Percentiles rank a stretch among this genome's conserved stretches.
Conservation (phyloP, 805 yeast species). For the Barnettozyma populi region DNA sequence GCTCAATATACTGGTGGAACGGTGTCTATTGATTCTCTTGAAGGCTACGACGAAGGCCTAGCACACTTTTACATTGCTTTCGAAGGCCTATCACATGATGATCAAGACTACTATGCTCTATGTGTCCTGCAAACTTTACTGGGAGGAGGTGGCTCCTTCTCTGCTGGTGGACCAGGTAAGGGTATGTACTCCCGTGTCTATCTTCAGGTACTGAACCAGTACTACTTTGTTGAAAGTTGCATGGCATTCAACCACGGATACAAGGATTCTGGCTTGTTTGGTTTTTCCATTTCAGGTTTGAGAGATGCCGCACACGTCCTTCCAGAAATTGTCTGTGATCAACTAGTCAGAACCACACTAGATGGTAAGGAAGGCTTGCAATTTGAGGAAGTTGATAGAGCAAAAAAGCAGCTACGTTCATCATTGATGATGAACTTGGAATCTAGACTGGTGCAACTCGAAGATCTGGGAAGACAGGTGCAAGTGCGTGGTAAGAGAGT, state of each 20-base stretch:
- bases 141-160: constrained; percentile 97
- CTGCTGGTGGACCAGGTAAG: constrained; percentile 99
- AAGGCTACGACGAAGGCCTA: constrained; percentile 71
- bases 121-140: constrained; percentile 85
- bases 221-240: constrained; percentile 87
- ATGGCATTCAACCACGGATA: constrained; percentile 85
- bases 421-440: constrained; percentile 90
- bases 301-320: constrained; percentile 83
- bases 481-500: constrained; percentile 76
- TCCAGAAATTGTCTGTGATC: constrained; percentile 72
- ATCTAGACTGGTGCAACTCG: constrained; percentile 87
- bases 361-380: constrained; percentile 57
- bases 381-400: constrained; percentile 72
- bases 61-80: constrained; percentile 83
- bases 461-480: constrained; percentile 92
- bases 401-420: constrained; percentile 86
- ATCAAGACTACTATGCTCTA: constrained; percentile 83
- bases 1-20: constrained; percentile 61
- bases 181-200: constrained; percentile 96
- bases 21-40: constrained; percentile 46
- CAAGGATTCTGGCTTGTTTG: constrained; percentile 87
- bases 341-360: constrained; percentile 44
- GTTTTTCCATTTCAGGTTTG: constrained; percentile 76
- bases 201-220: constrained; percentile 85
- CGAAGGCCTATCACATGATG: constrained; percentile 78